These are phyloP conservation scores for Blakeslea trispora DNA, from an alignment of 371 early-diverging fungal genomes.

Conservation along the genomic window DNA sequence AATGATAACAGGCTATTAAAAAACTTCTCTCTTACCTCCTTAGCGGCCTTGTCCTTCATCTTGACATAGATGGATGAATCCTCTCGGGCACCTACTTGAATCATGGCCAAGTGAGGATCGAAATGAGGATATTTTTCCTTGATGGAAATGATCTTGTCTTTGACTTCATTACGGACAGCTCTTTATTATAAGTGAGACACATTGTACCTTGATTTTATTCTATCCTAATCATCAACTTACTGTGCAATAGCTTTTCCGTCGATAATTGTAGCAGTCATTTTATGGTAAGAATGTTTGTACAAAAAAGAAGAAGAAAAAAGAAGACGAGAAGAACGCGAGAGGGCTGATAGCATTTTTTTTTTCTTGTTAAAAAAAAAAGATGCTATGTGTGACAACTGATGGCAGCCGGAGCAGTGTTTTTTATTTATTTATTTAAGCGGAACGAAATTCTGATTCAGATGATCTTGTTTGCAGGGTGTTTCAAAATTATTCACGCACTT, in stretches of 20 bases:
- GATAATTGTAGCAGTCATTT: slow-evolving; percentile 56
- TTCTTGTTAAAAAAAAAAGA: slow-evolving; percentile 3
- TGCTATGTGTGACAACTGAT: neutral
- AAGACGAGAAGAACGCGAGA: slow-evolving; percentile 13
- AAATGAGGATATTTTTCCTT: slow-evolving; percentile 63
- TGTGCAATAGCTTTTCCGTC: slow-evolving; percentile 75
- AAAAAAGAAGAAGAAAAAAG: slow-evolving; percentile 10
- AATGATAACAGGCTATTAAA: too few relatives aligned
- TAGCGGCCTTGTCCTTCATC: slow-evolving; percentile 88
- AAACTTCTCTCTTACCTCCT: too few relatives aligned
- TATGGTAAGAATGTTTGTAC: slow-evolving; percentile 10
- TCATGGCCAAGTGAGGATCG: slow-evolving; percentile 80
- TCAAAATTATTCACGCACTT: too few relatives aligned
- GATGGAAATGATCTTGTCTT: slow-evolving; percentile 64
- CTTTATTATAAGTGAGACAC: slow-evolving; percentile 28
- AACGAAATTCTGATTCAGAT: neutral
- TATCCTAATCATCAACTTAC: slow-evolving; percentile 40
- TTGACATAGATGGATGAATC: slow-evolving; percentile 92
- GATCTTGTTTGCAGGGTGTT: neutral
- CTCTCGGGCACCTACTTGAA: slow-evolving; percentile 90
- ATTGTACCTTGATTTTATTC: too few relatives aligned
- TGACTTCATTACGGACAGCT: slow-evolving; percentile 61
- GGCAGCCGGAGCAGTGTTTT: neutral
- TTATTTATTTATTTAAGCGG: neutral
- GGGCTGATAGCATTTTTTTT: slow-evolving; percentile 13